Evolutionary conservation across 1,139 yeast species (phyloP).

Genomic region (Chernovozyma sophiae-reginae): DNA sequence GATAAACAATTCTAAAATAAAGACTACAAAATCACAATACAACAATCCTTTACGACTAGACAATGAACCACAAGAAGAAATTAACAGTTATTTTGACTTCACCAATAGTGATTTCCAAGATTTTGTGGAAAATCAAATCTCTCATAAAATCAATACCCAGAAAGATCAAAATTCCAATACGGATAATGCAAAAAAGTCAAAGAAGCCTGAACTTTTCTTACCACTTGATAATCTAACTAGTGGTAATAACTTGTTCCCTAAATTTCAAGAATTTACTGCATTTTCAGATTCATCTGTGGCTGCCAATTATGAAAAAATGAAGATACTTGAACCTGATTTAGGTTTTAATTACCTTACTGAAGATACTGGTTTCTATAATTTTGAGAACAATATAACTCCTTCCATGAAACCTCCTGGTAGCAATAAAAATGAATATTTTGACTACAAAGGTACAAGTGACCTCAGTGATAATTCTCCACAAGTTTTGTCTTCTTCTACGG

Average conservation of each 20-base stretch:
- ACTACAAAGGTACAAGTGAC: constrained; percentile 6
- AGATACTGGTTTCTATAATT: constrained; percentile 10
- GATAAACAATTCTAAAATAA: constrained; percentile 1
- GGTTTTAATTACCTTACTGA: constrained; percentile 10
- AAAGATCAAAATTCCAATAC: background rate
- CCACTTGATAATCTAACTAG: constrained; percentile 14
- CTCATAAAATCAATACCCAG: background rate
- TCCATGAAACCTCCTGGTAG: constrained; percentile 40
- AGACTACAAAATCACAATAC: background rate
- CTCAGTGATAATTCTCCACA: background rate
- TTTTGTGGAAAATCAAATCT: background rate
- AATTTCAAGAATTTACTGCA: constrained; percentile 3
- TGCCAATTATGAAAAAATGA: constrained; percentile 11
- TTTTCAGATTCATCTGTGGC: constrained; percentile 7
- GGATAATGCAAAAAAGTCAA: constrained; percentile 6
- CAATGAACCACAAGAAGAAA: constrained; percentile 1
- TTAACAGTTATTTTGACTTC: background rate
- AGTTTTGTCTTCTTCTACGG: background rate
- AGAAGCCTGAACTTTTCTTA: constrained; percentile 15
- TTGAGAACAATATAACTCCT: constrained; percentile 30
- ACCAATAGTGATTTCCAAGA: background rate
- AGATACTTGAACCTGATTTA: constrained; percentile 18
- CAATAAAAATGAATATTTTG: constrained; percentile 32
- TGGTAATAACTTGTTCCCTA: background rate
- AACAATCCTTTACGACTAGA: background rate